Evolutionary conservation across 1,139 yeast genomes (phyloP).

Genomic region (Geotrichum klebahnii): DNA sequence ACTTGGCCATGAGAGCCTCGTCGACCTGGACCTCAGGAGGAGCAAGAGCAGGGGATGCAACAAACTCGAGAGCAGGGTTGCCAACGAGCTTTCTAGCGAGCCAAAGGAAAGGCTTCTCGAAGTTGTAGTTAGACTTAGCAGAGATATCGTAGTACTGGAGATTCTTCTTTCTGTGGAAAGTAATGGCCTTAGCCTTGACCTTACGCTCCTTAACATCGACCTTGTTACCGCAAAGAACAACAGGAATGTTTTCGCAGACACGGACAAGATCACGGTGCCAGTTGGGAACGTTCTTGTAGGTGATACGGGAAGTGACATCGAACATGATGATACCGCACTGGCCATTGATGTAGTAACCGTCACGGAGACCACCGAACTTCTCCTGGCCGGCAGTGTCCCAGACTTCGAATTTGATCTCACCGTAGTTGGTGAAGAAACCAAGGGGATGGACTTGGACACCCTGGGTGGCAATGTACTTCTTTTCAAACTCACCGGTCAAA

Average conservation of each 20-base stretch:
- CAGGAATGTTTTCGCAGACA: conserved; percentile 99
- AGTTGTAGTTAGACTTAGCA: conserved; percentile 98
- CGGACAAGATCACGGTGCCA: conserved; percentile 98
- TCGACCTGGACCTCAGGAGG: conserved; percentile 99
- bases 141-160: conserved; percentile 98
- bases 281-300: conserved; percentile 99
- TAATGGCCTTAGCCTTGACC: conserved; percentile 98
- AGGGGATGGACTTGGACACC: conserved; percentile 99
- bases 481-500: conserved; percentile 98
- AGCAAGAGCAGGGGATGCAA: conserved; percentile 98
- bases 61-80: conserved; percentile 95
- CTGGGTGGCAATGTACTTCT: conserved; percentile 96
- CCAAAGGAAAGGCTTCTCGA: conserved; percentile 99
- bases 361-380: conserved; percentile 99
- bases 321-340: conserved; percentile 99
- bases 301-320: conserved; percentile 98
- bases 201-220: conserved; percentile 98
- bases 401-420: conserved; percentile 97
- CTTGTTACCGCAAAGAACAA: conserved; percentile 97
- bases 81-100: conserved; percentile 98
- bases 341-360: conserved; percentile 98
- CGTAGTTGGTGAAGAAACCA: conserved; percentile 95
- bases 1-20: conserved; percentile 91
- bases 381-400: conserved; percentile 99
- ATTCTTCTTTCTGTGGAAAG: conserved; percentile 99